phyloP scores from a whole-genome alignment of 176 grass and related monocot genomes.

The Puya raimondii region DNA sequence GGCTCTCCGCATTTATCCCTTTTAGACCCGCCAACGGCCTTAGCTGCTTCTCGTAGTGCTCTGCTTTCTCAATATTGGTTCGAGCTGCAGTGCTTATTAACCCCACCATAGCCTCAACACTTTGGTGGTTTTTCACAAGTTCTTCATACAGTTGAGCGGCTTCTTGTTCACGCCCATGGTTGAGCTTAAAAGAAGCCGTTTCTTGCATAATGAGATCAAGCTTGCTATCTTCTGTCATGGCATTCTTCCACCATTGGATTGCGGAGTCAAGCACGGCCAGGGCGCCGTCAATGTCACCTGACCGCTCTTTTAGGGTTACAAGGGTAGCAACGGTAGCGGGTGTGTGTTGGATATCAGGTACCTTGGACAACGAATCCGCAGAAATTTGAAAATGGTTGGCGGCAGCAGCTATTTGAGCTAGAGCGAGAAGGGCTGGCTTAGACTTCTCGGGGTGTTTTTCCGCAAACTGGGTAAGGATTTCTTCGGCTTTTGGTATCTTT shows the following conservation, averaged over 20 bases:
- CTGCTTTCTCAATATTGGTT: constrained; percentile 69
- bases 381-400: constrained; percentile 73
- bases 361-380: constrained; percentile 54
- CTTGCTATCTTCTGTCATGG: constrained; percentile 72
- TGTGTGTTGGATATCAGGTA: constrained; percentile 77
- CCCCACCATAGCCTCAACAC: constrained; percentile 63
- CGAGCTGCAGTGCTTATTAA: constrained; percentile 64
- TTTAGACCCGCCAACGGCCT: constrained; percentile 70
- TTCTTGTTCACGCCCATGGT: constrained; percentile 58
- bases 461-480: constrained; percentile 53
- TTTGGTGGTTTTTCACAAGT: constrained; percentile 64
- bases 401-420: constrained; percentile 59
- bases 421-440: constrained; percentile 49
- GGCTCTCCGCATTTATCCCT: constrained; percentile 54
- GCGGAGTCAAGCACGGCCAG: constrained; percentile 55
- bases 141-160: constrained; percentile 71
- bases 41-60: constrained; percentile 76
- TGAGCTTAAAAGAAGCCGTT: constrained; percentile 85
- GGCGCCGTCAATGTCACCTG: constrained; percentile 47
- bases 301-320: constrained; percentile 49
- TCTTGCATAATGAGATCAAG: constrained; percentile 63
- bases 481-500: constrained; percentile 67
- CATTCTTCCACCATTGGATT: constrained; percentile 80
- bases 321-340: constrained; percentile 70
- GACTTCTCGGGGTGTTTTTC: constrained; percentile 63